phyloP scores from a whole-genome alignment of 78 protist genomes.

The Speleostelium caveatum region DNA sequence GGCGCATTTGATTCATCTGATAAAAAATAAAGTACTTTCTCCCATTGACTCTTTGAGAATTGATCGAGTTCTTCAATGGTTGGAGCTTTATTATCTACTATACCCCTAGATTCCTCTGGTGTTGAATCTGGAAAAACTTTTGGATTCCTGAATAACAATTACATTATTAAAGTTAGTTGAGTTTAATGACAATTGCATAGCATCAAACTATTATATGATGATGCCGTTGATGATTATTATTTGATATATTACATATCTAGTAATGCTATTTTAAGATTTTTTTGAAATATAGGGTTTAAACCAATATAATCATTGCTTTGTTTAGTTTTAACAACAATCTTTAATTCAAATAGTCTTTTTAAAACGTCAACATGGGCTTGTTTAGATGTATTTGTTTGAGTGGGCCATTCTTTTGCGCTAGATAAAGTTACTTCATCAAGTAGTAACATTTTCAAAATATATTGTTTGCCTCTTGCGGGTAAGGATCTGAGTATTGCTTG shows the following conservation, averaged over 20 bases:
- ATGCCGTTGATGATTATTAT: too few species aligned
- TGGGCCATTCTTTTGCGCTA: slow-evolving; percentile 15
- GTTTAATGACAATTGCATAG: background rate
- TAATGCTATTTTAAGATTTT: slow-evolving; percentile 27
- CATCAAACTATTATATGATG: too few species aligned
- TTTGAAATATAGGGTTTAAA: slow-evolving; percentile 41
- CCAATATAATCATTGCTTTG: background rate
- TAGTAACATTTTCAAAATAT: slow-evolving; percentile 28
- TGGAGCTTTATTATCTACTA: slow-evolving; percentile 27
- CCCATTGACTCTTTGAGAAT: slow-evolving; percentile 67
- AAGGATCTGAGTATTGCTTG: slow-evolving; percentile 58
- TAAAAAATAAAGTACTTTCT: slow-evolving; percentile 50
- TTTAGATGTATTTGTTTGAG: slow-evolving; percentile 6
- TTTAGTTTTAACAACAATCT: slow-evolving; percentile 5
- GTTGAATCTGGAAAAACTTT: slow-evolving; percentile 3
- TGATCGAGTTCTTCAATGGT: slow-evolving; percentile 33
- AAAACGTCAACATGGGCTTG: slow-evolving; percentile 40
- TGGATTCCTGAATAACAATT: slow-evolving; percentile 2
- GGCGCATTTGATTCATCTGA: slow-evolving; percentile 35
- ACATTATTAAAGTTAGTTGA: background rate
- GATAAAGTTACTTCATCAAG: background rate
- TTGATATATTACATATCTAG: slow-evolving; percentile 5
- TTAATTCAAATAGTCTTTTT: slow-evolving; percentile 30
- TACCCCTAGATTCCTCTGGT: background rate
- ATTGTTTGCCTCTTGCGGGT: slow-evolving; percentile 68